Percentiles rank a stretch among this genome's conserved stretches.
Conservation (phyloP, 768 basidiomycete genomes). For the Boletus sp. region DNA sequence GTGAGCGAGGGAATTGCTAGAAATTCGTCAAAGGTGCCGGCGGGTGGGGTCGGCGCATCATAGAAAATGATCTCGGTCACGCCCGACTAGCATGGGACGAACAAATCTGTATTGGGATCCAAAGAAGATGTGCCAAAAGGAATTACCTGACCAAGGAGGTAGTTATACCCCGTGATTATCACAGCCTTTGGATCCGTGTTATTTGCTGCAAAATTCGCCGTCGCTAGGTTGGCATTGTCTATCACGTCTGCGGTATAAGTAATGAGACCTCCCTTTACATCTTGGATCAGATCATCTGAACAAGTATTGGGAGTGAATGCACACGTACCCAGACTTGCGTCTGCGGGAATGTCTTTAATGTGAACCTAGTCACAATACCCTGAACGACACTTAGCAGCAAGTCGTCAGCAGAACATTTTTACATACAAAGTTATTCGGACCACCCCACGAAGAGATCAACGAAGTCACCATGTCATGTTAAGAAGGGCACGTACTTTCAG, state of each 20-base stretch:
- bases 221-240: constrained; percentile 12
- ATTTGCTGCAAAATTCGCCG: constrained; percentile 18
- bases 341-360: constrained; percentile 52
- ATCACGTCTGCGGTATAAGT: constrained; percentile 15
- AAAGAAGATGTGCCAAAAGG: not conserved
- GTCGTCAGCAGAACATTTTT: not conserved
- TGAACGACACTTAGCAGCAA: constrained; percentile 7
- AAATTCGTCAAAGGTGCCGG: constrained; percentile 27
- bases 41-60: constrained; percentile 37
- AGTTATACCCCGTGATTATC: constrained; percentile 45
- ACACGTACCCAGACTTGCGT: constrained; percentile 52
- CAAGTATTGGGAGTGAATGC: constrained; percentile 3
- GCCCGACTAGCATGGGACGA: constrained; percentile 1
- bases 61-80: constrained; percentile 40
- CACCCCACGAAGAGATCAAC: constrained; percentile 40
- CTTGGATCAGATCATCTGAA: not conserved
- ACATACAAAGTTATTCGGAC: constrained; percentile 56
- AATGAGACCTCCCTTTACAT: constrained; percentile 50
- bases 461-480: not conserved
- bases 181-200: constrained; percentile 22
- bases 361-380: constrained; percentile 62
- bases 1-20: constrained; percentile 9
- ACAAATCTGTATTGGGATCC: not conserved
- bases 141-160: not conserved
- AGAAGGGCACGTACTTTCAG: too few relatives aligned